A percentile compares a stretch with the other conserved stretches of the same genome.
These are phyloP conservation scores for Ophiostoma triangulosporum DNA, from an alignment of 2,329 filamentous ascomycete genomes.

Conservation along the genomic window DNA sequence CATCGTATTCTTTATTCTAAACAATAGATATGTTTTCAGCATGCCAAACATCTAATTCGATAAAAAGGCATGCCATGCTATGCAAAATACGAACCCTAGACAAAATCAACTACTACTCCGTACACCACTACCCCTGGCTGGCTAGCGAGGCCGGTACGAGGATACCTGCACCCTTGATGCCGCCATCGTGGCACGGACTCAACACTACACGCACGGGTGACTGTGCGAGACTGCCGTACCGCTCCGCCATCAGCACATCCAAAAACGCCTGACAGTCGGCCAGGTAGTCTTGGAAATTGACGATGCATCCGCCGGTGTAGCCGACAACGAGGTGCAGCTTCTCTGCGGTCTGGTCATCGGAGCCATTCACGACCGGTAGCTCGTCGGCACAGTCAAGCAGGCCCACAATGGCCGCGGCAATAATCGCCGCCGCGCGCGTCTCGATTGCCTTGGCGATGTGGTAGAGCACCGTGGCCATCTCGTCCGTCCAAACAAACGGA, in stretches of 20 bases:
- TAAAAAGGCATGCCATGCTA: too few species aligned
- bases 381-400: conserved; percentile 57
- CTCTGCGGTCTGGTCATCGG: neutral
- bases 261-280: conserved; percentile 56
- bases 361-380: too few species aligned
- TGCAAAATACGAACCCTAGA: too few species aligned
- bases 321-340: conserved; percentile 54
- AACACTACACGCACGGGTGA: conserved; percentile 32
- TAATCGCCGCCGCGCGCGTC: conserved; percentile 56
- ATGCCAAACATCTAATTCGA: too few species aligned
- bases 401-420: conserved; percentile 59
- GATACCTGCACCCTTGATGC: conserved; percentile 48
- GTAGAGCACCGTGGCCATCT: conserved; percentile 45
- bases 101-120: neutral
- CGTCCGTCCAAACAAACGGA: conserved; percentile 48
- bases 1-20: too few species aligned
- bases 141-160: conserved; percentile 32
- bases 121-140: conserved; percentile 2
- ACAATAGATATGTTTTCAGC: too few species aligned
- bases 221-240: conserved; percentile 20
- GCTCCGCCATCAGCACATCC: conserved; percentile 35
- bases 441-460: conserved; percentile 58
- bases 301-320: conserved; percentile 68
- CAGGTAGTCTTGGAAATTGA: conserved; percentile 64
- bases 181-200: conserved; percentile 46